Evolutionary conservation across 345 rosid species (phyloP), one percentile per base, ranked within the genome.

Genomic region (Luvunga scandens): DNA sequence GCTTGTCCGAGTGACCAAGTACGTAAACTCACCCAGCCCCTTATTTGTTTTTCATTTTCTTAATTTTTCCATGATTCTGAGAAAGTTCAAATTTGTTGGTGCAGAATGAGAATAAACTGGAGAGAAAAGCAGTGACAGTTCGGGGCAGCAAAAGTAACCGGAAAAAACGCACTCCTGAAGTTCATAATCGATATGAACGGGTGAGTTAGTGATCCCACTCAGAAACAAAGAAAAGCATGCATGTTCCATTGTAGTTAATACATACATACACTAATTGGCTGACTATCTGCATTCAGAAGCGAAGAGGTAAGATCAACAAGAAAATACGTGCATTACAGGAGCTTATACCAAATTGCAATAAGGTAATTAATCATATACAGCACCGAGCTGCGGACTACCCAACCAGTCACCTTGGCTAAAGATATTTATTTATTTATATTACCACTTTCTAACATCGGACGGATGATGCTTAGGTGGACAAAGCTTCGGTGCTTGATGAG

Each of bases 311-410:
- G 63, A 87, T 95, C 86, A 87, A 89, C 82, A 79, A 86, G 77
- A 95, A 87, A 87, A 86, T 95, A 89, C 89, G 89, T 7, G 81
- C 81, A 67, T 76, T 95, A 75, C 90, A 88, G 39, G 82, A 87
- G 62, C 93, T 95, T 28, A 66, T 95, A 61, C 98, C 98, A 33
- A 89, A 92, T 59, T 89, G 92, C 78, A 76, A 84, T 79, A 87
- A 91, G 96, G 97, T 92, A 25, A 48, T 28, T 28, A 27, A 45
- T 45, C 13, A 10, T 45, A 13, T 3, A 45, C 5, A 12, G 50
- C 50, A 45, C 50, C 50, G 18, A 5, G 14, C 48, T 10, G 50
- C 18, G 18, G 48, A 18, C 18, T 45, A 45, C 18, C 50, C 50
- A 1, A 45, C 18, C 18, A 13, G 16, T 3, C 50, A 2, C 50